Percentiles rank a stretch among this genome's conserved stretches.
Evolutionary conservation across 306 rosid species (phyloP).

Genomic region (Cucumis cinereus): DNA sequence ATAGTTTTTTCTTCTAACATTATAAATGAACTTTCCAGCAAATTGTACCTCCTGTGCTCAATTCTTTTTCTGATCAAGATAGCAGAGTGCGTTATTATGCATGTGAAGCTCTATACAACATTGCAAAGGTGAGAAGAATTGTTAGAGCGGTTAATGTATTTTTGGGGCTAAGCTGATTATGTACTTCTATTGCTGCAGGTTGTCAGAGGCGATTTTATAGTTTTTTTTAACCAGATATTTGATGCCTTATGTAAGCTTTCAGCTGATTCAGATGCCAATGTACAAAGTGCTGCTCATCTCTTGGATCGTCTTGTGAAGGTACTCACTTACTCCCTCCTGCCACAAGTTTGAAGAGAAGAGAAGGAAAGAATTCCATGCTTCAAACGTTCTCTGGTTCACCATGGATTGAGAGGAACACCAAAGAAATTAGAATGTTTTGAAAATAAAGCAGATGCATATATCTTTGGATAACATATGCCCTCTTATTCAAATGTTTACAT

Average conservation of each 20-base stretch:
- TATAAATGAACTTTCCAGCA: conserved; percentile 36
- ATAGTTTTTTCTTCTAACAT: conserved; percentile 4
- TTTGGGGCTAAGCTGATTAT: conserved; percentile 18
- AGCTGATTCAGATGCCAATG: conserved; percentile 88
- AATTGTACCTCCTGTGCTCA: conserved; percentile 87
- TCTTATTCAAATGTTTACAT: not conserved
- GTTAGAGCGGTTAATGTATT: conserved; percentile 12
- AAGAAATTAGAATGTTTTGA: not conserved
- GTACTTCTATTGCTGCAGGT: conserved; percentile 42
- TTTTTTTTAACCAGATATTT: conserved; percentile 93
- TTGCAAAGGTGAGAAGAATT: conserved; percentile 72
- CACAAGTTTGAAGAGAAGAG: not conserved
- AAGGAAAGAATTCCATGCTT: not conserved
- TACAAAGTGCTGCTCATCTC: conserved; percentile 98
- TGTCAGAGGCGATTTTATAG: conserved; percentile 94
- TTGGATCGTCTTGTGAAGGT: conserved; percentile 98
- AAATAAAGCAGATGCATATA: not conserved
- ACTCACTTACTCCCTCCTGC: conserved; percentile 5
- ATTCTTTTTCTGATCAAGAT: conserved; percentile 89
- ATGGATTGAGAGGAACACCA: not conserved
- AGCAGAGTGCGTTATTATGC: conserved; percentile 99
- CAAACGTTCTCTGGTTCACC: not conserved
- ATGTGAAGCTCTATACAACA: conserved; percentile 91
- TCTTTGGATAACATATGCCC: not conserved
- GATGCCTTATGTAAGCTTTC: conserved; percentile 99